Base-by-base conservation (phyloP, 2,329 filamentous ascomycete species). In the Penicillium sp. region DNA sequence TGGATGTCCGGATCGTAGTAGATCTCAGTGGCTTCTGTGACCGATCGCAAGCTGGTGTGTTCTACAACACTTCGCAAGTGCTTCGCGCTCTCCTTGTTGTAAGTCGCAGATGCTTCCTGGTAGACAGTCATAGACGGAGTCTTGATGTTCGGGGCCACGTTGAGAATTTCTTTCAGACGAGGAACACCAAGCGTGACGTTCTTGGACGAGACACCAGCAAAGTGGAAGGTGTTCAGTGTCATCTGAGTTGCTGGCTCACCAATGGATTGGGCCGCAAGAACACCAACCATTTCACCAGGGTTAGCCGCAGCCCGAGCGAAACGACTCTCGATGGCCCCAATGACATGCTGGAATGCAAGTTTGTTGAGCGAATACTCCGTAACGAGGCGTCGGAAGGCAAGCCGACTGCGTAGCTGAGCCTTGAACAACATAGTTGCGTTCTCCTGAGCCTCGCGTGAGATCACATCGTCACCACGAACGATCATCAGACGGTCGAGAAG, bases 141-240 rank as follows among this genome's bases (percentile, higher is more conserved):
- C 75, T 96, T 98, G 73, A 98, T 95, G 67, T 96, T 93, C 53
- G 84, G 89, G 0, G 93, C 92, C 42, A 98, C 81, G 64, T 98
- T 98, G 41, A 98, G 76, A 79, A 98, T 98, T 71, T 98, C 92
- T 76, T 98, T 98, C 33, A 98, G 79, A 80, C 92, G 90, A 29
- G 92, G 92, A 29, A 98, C 92, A 87, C 92, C 92, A 32, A 98
- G 82, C 0, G 92, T 98, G 38, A 98, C 90, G 75, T 98, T 98
- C 82, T 98, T 98, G 15, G 90, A 95, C 25, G 93, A 95, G 44
- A 98, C 88, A 95, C 92, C 92, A 66, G 92, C 89, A 66, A 98
- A 98, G 75, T 98, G 92, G 84, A 98, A 98, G 15, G 92, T 98
- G 71, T 98, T 98, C 44, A 98, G 72, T 1, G 92, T 98, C 92